phyloP scores from a whole-genome alignment of 805 yeast genomes.

The Jamesozyma spencerorum region DNA sequence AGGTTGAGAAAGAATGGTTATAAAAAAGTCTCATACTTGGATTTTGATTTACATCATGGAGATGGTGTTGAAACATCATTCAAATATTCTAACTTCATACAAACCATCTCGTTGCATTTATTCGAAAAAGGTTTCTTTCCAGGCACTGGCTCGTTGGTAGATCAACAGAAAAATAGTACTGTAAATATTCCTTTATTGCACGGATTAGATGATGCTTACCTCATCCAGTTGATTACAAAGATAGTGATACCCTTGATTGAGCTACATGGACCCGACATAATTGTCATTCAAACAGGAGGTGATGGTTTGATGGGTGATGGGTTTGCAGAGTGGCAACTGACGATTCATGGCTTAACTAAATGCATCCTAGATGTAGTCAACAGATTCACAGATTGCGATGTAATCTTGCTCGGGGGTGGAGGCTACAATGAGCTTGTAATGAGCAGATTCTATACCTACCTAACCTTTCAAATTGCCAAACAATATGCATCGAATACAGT shows the following conservation, averaged over 20 bases:
- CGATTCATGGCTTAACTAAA: constrained; percentile 40
- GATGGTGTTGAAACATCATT: constrained; percentile 71
- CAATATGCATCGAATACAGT: constrained; percentile 4
- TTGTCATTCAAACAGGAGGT: constrained; percentile 63
- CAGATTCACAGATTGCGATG: constrained; percentile 21
- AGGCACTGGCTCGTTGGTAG: constrained; percentile 48
- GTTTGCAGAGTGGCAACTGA: constrained; percentile 60
- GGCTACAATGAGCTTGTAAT: constrained; percentile 59
- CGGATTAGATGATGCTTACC: constrained; percentile 44
- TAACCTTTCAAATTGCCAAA: constrained; percentile 22
- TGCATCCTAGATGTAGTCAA: constrained; percentile 23
- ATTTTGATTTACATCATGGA: constrained; percentile 71
- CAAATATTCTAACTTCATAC: constrained; percentile 42
- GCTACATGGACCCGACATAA: constrained; percentile 37
- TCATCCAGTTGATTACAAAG: constrained; percentile 32
- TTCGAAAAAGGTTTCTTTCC: constrained; percentile 64
- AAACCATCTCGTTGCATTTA: constrained; percentile 56
- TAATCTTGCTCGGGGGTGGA: constrained; percentile 58
- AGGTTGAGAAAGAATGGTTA: constrained; percentile 38
- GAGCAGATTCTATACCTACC: constrained; percentile 47
- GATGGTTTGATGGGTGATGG: constrained; percentile 66
- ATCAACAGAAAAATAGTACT: constrained; percentile 33
- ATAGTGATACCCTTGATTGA: constrained; percentile 37
- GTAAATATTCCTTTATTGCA: constrained; percentile 48
- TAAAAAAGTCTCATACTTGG: constrained; percentile 48